These are phyloP conservation scores for Beauveria sp. DNA, from an alignment of 2,329 filamentous ascomycete genomes.

Conservation along the genomic window DNA sequence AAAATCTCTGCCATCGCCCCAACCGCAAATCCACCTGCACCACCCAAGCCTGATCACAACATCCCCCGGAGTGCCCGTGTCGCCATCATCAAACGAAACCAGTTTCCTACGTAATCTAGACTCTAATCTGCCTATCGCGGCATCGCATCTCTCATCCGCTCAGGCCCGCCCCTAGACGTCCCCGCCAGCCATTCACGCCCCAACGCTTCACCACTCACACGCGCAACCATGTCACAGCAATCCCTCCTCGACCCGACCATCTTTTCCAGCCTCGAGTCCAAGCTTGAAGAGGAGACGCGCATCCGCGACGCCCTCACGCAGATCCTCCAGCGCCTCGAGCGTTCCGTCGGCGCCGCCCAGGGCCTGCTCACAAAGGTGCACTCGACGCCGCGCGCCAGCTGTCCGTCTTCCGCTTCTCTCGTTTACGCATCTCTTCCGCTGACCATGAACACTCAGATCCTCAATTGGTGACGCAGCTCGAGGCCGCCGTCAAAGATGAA, in stretches of 20 bases:
- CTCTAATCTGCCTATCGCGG: not conserved
- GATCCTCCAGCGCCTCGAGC: slow-evolving; percentile 74
- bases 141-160: not conserved
- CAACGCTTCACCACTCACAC: too few species aligned
- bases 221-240: slow-evolving; percentile 23
- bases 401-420: slow-evolving; percentile 26
- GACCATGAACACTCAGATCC: slow-evolving; percentile 42
- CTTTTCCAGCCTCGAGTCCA: slow-evolving; percentile 79
- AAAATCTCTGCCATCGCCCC: not conserved
- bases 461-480: slow-evolving; percentile 60
- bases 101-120: too few species aligned
- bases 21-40: not conserved
- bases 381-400: slow-evolving; percentile 63
- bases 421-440: not conserved
- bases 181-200: not conserved
- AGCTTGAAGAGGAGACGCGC: slow-evolving; percentile 79
- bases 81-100: too few species aligned
- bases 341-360: slow-evolving; percentile 72
- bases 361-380: slow-evolving; percentile 84
- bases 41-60: too few species aligned
- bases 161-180: not conserved
- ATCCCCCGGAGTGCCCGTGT: too few species aligned
- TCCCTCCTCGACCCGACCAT: slow-evolving; percentile 63
- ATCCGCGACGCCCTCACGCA: slow-evolving; percentile 78
- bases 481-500: slow-evolving; percentile 65